Evolutionary conservation across 495 filamentous ascomycete genomes (phyloP).

Genomic region (Aspergillus bridgeri): DNA sequence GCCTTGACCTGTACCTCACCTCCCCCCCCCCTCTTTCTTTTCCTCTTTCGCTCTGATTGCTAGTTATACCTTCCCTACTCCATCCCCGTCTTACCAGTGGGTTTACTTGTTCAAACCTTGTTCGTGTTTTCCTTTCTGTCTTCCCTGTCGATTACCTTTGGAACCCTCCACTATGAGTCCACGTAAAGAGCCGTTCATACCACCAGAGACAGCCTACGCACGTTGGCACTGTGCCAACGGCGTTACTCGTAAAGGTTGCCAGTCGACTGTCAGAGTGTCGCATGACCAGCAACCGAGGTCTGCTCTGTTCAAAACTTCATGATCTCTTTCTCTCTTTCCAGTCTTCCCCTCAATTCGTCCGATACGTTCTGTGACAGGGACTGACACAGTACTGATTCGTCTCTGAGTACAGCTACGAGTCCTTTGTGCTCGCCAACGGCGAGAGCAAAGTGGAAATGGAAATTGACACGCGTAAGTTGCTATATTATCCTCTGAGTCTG

Average conservation of each 20-base stretch:
- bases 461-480: slow-evolving; percentile 74
- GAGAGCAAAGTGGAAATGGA: slow-evolving; percentile 91
- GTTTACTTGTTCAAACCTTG: neutral
- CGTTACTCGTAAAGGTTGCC: slow-evolving; percentile 13
- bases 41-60: neutral
- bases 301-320: slow-evolving; percentile 8
- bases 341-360: slow-evolving; percentile 2
- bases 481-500: neutral
- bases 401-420: slow-evolving; percentile 67
- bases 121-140: neutral
- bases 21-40: neutral
- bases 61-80: too few relatives aligned
- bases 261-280: slow-evolving; percentile 22
- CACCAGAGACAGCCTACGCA: slow-evolving; percentile 19
- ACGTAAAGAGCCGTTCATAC: slow-evolving; percentile 15
- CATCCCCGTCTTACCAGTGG: neutral
- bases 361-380: neutral
- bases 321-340: neutral
- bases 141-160: neutral
- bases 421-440: slow-evolving; percentile 77
- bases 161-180: slow-evolving; percentile 5
- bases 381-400: slow-evolving; percentile 15
- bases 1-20: neutral
- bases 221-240: slow-evolving; percentile 11
- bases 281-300: slow-evolving; percentile 26